Base-by-base conservation (phyloP, 148 eudicot genomes). In the Silene uniflora region DNA sequence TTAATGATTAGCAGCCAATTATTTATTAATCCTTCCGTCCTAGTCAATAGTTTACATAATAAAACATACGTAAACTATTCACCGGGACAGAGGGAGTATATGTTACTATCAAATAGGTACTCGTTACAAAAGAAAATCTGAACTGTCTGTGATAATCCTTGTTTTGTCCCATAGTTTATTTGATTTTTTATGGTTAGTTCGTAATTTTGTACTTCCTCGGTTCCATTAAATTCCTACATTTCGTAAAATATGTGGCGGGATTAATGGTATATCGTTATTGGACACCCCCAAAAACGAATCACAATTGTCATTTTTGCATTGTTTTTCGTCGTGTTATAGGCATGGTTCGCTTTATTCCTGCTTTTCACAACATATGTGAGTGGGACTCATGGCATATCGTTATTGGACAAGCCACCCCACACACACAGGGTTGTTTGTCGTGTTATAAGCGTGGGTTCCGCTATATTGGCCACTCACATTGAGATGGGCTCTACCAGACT, bases 1-100 rank as follows among this genome's bases (percentile, higher is more conserved):
- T 68, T 68, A 13, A 68, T 68, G 22, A 42, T 42, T 68, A 68
- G 23, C 39, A 10, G 11, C 22, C 72, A 68, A 68, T n/a, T 42
- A 68, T n/a, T 68, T 35, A 35, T 18, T 42, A n/a, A n/a, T n/a
- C n/a, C n/a, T n/a, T n/a, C n/a, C n/a, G n/a, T n/a, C n/a, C n/a
- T n/a, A n/a, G n/a, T n/a, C n/a, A n/a, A n/a, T n/a, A n/a, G n/a
- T n/a, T n/a, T n/a, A n/a, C n/a, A n/a, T n/a, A n/a, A n/a, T n/a
- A n/a, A n/a, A n/a, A n/a, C n/a, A n/a, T n/a, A n/a, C n/a, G n/a
- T n/a, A n/a, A n/a, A n/a, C n/a, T n/a, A n/a, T n/a, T n/a, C n/a
- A n/a, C n/a, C n/a, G n/a, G n/a, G n/a, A n/a, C n/a, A n/a, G n/a
- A n/a, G n/a, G n/a, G n/a, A n/a, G n/a, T n/a, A 22, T 27, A 5